phyloP scores from a whole-genome alignment of 805 yeast genomes.

The Torulaspora microellipsoides region DNA sequence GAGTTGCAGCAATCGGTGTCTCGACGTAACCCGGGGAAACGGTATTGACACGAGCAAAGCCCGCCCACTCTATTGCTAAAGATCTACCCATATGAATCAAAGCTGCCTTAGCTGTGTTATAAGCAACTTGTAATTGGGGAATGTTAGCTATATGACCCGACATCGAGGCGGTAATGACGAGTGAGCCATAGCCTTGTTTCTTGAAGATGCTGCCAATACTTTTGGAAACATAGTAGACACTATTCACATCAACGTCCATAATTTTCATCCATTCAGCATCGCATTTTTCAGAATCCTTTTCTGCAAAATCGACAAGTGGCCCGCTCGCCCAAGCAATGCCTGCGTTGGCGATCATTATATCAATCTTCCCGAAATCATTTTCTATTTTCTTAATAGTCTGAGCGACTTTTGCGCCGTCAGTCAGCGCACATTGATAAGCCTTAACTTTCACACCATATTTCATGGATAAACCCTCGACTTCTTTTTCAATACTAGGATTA shows the following conservation, averaged over 20 bases:
- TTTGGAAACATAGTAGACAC: slow-evolving; percentile 76
- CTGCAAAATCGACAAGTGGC: slow-evolving; percentile 43
- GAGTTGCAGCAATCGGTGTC: slow-evolving; percentile 55
- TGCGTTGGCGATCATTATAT: slow-evolving; percentile 79
- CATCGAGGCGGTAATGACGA: slow-evolving; percentile 84
- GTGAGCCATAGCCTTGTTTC: slow-evolving; percentile 68
- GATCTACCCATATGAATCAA: slow-evolving; percentile 70
- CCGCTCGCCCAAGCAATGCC: slow-evolving; percentile 81
- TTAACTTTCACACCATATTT: slow-evolving; percentile 56
- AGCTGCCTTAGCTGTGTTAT: slow-evolving; percentile 84
- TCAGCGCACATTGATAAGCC: slow-evolving; percentile 42
- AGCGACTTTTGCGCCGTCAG: slow-evolving; percentile 24
- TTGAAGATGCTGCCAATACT: slow-evolving; percentile 67
- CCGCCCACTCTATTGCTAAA: slow-evolving; percentile 84
- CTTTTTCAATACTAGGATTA: slow-evolving; percentile 40
- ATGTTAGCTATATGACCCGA: slow-evolving; percentile 84
- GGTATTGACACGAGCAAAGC: slow-evolving; percentile 77
- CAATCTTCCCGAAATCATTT: slow-evolving; percentile 72
- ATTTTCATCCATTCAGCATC: slow-evolving; percentile 65
- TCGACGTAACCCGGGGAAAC: slow-evolving; percentile 79
- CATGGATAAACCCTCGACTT: slow-evolving; percentile 34
- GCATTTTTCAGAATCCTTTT: slow-evolving; percentile 40
- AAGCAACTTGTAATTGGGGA: slow-evolving; percentile 85
- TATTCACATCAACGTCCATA: slow-evolving; percentile 69
- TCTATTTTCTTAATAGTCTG: slow-evolving; percentile 37